Evolutionary conservation across 2,329 filamentous ascomycete species (phyloP).

Genomic region (Microcyclosporella mali): DNA sequence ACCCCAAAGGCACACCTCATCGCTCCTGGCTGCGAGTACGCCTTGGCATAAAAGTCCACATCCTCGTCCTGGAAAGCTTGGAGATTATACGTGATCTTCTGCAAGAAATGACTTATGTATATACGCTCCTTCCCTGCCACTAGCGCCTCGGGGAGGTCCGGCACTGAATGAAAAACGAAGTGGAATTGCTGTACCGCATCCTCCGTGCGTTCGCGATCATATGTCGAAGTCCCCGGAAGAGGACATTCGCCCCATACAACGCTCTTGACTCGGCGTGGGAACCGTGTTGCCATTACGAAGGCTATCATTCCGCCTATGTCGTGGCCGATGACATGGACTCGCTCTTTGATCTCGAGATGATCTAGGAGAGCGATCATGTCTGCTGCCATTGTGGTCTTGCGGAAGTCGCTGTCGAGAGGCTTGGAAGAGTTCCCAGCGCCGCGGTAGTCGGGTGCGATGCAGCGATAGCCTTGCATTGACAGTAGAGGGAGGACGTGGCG

Average conservation of each 20-base stretch:
- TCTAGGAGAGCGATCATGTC: constrained; percentile 35
- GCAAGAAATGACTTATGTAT: constrained; percentile 42
- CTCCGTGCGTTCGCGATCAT: constrained; percentile 11
- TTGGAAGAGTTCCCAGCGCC: constrained; percentile 11
- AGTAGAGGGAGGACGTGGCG: constrained; percentile 36
- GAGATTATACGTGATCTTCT: constrained; percentile 34
- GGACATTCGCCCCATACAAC: constrained; percentile 42
- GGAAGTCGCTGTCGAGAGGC: constrained; percentile 30
- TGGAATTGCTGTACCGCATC: constrained; percentile 32
- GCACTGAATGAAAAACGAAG: constrained; percentile 39
- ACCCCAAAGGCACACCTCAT: constrained; percentile 29
- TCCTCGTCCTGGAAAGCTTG: constrained; percentile 33
- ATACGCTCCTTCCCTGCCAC: constrained; percentile 36
- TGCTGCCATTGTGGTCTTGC: constrained; percentile 37
- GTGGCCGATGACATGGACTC: constrained; percentile 41
- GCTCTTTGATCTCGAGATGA: constrained; percentile 21
- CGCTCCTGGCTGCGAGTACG: constrained; percentile 32
- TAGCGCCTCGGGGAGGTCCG: constrained; percentile 37
- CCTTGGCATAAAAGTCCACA: constrained; percentile 35
- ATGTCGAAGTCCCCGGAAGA: constrained; percentile 32
- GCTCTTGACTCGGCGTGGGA: constrained; percentile 31
- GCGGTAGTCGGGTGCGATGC: constrained; percentile 16
- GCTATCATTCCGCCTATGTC: constrained; percentile 46
- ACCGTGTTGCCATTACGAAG: constrained; percentile 36
- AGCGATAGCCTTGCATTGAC: constrained; percentile 24